Evolutionary conservation across 345 rosid genomes (phyloP).

Genomic region (Noccaea caerulescens): DNA sequence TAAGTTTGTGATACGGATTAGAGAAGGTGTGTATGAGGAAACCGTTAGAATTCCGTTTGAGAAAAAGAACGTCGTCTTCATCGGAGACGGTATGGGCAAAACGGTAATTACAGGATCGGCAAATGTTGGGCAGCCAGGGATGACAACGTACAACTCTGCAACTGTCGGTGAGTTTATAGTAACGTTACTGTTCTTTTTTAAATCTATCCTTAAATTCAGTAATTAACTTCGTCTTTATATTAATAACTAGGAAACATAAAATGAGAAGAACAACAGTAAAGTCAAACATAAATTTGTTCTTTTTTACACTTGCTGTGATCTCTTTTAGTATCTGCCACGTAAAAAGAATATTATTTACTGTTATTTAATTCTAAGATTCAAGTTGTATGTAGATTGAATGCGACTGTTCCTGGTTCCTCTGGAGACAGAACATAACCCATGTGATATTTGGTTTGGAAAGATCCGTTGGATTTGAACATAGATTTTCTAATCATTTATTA

Average conservation of each 20-base stretch:
- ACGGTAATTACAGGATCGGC: conserved; percentile 75
- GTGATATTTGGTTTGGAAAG: conserved; percentile 20
- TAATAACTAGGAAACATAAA: neutral
- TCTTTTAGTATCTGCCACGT: conserved; percentile 4
- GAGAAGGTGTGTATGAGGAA: conserved; percentile 77
- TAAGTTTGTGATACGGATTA: conserved; percentile 69
- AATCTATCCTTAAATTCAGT: neutral
- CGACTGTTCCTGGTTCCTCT: conserved; percentile 25
- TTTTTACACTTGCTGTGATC: conserved; percentile 18
- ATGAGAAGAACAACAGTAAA: conserved; percentile 5
- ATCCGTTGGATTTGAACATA: neutral
- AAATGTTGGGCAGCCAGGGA: conserved; percentile 57
- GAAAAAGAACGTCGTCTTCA: conserved; percentile 78
- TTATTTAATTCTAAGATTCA: neutral
- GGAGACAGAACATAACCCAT: conserved; percentile 31
- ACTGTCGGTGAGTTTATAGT: conserved; percentile 66
- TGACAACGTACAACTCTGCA: conserved; percentile 72
- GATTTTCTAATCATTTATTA: too few species aligned
- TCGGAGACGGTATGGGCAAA: conserved; percentile 87
- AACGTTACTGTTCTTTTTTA: neutral
- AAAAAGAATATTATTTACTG: neutral
- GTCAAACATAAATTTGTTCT: conserved; percentile 23
- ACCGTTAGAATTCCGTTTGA: conserved; percentile 73
- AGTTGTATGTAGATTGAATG: conserved; percentile 5
- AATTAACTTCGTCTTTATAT: too few species aligned